Evolutionary conservation across 2,329 filamentous ascomycete genomes (phyloP), one percentile per base, ranked within the genome.

Genomic region (Cucurbitaria berberidis): DNA sequence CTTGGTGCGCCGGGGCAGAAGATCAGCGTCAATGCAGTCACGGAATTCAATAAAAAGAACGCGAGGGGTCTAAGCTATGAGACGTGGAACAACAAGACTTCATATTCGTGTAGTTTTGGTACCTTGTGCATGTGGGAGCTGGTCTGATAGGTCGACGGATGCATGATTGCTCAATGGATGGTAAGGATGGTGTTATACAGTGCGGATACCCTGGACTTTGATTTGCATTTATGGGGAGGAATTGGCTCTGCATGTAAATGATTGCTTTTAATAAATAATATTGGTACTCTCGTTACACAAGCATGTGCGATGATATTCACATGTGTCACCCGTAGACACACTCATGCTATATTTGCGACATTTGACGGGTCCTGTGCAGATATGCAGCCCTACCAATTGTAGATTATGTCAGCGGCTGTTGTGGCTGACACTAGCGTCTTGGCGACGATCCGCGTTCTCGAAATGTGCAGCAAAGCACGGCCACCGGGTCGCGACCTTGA

Each of bases 1-100:
- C 74, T 93, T 4, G 66, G 78, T 55, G 57, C 68, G 66, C 64
- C 68, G 0, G 74, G 73, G 1, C 85, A 92, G 74, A 84, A 82
- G 47, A 77, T 93, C 5, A 82, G 81, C 60, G 74, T 95, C 26
- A 84, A 84, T 51, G 84, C 85, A 18, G 78, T 96, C 32, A 84
- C 76, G 11, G 78, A 67, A 21, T 81, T 84, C 45, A 74, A 77
- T 59, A 77, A 77, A 1, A 70, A 76, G 39, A 80, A 84, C 66
- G 82, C 76, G 3, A 77, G 83, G 44, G 85, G 84, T 0, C 58
- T 87, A 57, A 81, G 77, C 2, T 69, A 70, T 7, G 51, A 55
- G 26, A 57, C 68, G 19, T 75, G 67, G 67, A 74, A 74, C 62
- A 72, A 76, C 35, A 78, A 78, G 59, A 62, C 29, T 26, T 59